phyloP scores from a whole-genome alignment of 441 rosid species.

The Lepidium campestre region DNA sequence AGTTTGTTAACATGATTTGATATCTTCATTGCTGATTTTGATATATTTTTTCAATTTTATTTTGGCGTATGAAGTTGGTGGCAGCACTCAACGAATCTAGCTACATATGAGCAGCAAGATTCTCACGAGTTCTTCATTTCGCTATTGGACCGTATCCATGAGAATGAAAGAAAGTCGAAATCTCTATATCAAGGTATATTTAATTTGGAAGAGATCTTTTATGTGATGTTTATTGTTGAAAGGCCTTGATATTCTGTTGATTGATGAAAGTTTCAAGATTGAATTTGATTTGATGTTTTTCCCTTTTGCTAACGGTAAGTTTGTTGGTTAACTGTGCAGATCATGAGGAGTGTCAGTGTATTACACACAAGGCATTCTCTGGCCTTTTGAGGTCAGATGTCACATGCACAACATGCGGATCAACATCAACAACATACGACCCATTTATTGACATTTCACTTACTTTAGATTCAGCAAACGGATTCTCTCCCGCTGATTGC shows the following conservation, averaged over 20 bases:
- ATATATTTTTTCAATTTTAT: constrained; percentile 14
- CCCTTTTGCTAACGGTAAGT: constrained; percentile 12
- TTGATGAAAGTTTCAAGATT: background rate
- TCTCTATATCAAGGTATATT: constrained; percentile 48
- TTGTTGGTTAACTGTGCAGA: constrained; percentile 38
- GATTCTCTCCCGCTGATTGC: constrained; percentile 24
- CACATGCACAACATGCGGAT: constrained; percentile 73
- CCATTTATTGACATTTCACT: constrained; percentile 87
- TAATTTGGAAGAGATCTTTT: background rate
- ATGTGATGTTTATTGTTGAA: background rate
- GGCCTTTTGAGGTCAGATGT: constrained; percentile 87
- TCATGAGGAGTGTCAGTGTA: constrained; percentile 73
- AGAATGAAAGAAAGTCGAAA: constrained; percentile 51
- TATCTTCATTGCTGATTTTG: constrained; percentile 25
- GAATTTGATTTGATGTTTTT: background rate
- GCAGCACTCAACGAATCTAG: constrained; percentile 75
- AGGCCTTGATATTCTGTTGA: background rate
- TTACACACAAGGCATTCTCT: constrained; percentile 81
- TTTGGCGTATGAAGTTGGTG: constrained; percentile 64
- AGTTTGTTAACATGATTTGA: background rate
- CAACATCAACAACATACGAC: constrained; percentile 75
- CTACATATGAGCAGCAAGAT: constrained; percentile 82
- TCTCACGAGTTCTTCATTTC: constrained; percentile 92
- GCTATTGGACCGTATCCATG: constrained; percentile 71
- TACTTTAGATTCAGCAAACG: constrained; percentile 44